phyloP scores from a whole-genome alignment of 2,329 filamentous ascomycete genomes.

The Calonectria naviculata region DNA sequence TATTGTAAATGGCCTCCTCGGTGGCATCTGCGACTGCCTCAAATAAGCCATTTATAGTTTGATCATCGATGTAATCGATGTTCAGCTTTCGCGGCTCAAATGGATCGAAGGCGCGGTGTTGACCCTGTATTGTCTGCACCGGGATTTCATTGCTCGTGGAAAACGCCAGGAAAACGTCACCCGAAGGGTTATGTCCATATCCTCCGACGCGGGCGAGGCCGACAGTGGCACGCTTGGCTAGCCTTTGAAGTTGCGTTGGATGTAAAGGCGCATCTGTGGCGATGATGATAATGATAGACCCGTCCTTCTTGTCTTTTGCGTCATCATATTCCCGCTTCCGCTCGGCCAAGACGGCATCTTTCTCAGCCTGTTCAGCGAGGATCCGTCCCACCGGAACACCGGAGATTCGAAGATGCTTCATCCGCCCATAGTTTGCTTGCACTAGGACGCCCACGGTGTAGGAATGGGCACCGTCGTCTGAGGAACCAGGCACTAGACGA shows the following conservation, averaged over 20 bases:
- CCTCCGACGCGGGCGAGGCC: slow-evolving; percentile 69
- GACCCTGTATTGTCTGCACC: slow-evolving; percentile 49
- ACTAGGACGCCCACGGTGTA: slow-evolving; percentile 70
- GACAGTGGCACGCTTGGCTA: slow-evolving; percentile 69
- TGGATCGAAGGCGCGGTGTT: slow-evolving; percentile 50
- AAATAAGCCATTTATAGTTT: slow-evolving; percentile 70
- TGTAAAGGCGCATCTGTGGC: slow-evolving; percentile 71
- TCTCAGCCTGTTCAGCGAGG: slow-evolving; percentile 54
- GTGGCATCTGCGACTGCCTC: slow-evolving; percentile 71
- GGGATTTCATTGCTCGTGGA: slow-evolving; percentile 65
- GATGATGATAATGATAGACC: slow-evolving; percentile 70
- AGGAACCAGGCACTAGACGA: slow-evolving; percentile 49
- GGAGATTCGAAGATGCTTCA: slow-evolving; percentile 64
- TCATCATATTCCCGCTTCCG: slow-evolving; percentile 29
- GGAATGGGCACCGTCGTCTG: slow-evolving; percentile 31
- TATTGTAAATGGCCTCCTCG: slow-evolving; percentile 75
- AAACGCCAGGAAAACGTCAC: slow-evolving; percentile 73
- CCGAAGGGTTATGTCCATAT: slow-evolving; percentile 68
- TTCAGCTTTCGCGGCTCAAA: slow-evolving; percentile 49
- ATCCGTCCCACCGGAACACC: slow-evolving; percentile 70
- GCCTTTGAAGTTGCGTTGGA: slow-evolving; percentile 64
- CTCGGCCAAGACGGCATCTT: slow-evolving; percentile 34
- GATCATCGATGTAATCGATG: slow-evolving; percentile 59
- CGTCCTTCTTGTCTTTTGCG: slow-evolving; percentile 65
- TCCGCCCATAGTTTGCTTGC: slow-evolving; percentile 71